Base-by-base conservation (phyloP, 345 rosid species). In the Dovyalis caffra region DNA sequence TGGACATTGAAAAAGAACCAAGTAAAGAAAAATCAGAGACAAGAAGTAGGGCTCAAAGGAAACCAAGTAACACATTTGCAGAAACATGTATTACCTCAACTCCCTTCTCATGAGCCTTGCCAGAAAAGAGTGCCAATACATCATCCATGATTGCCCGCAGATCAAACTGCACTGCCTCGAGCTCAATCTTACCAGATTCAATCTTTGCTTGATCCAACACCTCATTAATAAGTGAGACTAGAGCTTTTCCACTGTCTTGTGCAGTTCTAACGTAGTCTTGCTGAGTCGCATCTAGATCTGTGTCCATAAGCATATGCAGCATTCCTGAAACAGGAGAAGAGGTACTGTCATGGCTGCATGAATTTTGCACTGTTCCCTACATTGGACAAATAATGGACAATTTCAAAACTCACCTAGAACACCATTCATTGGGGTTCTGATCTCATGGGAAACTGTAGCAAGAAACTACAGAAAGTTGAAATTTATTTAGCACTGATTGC, bases 361-460 rank as follows among this genome's bases (percentile, higher is more conserved):
- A 79, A 64, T 16, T 72, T 29, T 64, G 40, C 45, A 20, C 25
- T 71, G 53, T 23, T n/a, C 15, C 47, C 33, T 26, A 43, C 25
- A 29, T 72, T 31, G 45, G 33, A 69, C 40, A 40, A 37, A 53
- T 14, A 68, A 40, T 74, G 33, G 71, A 45, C 10, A 68, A 35
- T 69, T 64, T 71, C 43, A 37, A 70, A 73, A 82, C 97, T 88
- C 80, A 92, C 99, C 99, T 71, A 95, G 87, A 81, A 95, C 97
- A 78, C 99, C 99, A 78, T 95, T 95, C 97, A 95, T 92, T 45
- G 97, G 99, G 78, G 99, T 95, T 82, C 99, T 85, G 81, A 95
- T 95, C 89, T 95, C 99, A 74, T 95, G 99, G 61, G 99, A 95
- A 80, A 95, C 97, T 8, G 99, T 95, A 73, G 99, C 99, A 79